Conservation (phyloP, 2,329 filamentous ascomycete species). For the Fusarium haematococcum region DNA sequence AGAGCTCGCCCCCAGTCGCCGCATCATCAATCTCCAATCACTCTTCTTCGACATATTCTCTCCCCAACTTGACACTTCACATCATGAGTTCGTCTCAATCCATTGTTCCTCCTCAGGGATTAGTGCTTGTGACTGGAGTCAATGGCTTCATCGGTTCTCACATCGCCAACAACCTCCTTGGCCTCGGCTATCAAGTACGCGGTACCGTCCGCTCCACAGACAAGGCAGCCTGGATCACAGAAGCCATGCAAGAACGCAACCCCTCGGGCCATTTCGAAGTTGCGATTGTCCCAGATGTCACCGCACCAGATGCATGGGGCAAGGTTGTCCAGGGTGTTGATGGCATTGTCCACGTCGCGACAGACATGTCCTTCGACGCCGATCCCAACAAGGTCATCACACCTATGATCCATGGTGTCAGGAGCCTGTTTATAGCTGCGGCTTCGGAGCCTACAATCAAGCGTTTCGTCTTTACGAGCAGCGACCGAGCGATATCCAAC, state of each 20-base stretch:
- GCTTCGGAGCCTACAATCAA: not conserved
- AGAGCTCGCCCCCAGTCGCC: not conserved
- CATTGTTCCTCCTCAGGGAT: not conserved
- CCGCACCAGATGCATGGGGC: not conserved
- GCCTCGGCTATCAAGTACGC: not conserved
- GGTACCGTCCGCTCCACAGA: not conserved
- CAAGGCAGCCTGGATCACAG: not conserved
- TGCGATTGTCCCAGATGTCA: not conserved
- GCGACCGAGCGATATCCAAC: not conserved
- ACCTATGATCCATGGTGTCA: not conserved
- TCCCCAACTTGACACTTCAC: not conserved
- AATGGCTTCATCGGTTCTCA: slow-evolving; percentile 1
- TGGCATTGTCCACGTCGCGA: not conserved
- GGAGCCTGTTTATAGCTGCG: not conserved
- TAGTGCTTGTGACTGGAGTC: not conserved
- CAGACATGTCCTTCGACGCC: not conserved
- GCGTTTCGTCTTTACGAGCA: not conserved
- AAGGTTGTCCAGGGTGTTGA: not conserved
- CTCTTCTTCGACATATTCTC: not conserved
- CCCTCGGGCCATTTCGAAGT: not conserved
- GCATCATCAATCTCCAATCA: not conserved
- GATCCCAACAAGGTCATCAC: not conserved
- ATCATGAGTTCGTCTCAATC: not conserved
- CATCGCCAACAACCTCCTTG: not conserved
- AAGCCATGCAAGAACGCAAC: not conserved